Base-by-base conservation (phyloP, 768 basidiomycete genomes). In the Floccularia luteovirens region DNA sequence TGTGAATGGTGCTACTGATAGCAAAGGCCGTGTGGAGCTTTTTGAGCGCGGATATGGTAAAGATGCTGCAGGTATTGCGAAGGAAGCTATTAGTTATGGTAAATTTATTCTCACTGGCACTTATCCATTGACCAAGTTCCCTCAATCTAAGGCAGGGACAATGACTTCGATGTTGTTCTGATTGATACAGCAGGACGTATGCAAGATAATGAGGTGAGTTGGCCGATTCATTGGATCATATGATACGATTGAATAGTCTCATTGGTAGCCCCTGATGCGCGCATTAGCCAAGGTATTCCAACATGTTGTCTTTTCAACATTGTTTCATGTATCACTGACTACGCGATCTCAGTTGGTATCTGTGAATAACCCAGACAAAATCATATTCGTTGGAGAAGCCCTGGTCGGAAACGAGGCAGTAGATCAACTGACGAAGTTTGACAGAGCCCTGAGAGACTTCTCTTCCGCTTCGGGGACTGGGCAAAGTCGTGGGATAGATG, bases 371-470 rank as follows among this genome's bases (percentile, higher is more conserved):
- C 94, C 96, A 0, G 96, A 99, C 71, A 98, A 93, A 62, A 89
- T 98, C 51, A 74, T 98, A 41, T 99, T 99, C 50, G 96, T 99
- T 31, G 96, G 96, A 38, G 96, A 99, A 60, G 96, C 96, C 0
- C 69, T 98, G 28, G 96, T 98, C 4, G 96, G 96, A 5, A 99
- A 99, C 58, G 96, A 99, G 61, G 96, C 96, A 1, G 93, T 98
- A 20, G 96, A 99, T 64, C 96, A 99, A 51, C 65, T 98, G 39
- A 85, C 83, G 39, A 98, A 98, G 62, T 99, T 99, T 56, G 93
- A 99, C 56, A 81, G 92, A 13, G 84, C 93, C 1, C 61, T 99
- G 43, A 80, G 85, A 17, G 92, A 99, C 55, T 98, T 97, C 53
- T 91, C 91, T 4, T 77, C 82, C 13, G 75, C 77, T 4, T 75